Evolutionary conservation across 768 basidiomycete species (phyloP).

Genomic region (Rhodotorula graminis): DNA sequence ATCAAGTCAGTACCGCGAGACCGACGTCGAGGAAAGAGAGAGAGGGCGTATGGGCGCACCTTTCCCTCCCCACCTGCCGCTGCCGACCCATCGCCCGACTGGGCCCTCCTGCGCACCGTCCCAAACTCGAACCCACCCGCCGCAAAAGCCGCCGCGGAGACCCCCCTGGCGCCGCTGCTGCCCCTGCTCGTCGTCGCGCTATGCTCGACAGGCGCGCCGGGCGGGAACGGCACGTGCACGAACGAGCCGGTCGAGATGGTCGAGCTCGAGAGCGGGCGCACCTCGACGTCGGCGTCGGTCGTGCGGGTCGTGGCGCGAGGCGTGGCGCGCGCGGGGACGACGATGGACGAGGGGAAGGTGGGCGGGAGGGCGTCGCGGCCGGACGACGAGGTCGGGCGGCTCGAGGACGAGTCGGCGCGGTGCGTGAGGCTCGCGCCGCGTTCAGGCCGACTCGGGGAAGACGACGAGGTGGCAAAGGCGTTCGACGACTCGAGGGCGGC

Average conservation of each 20-base stretch:
- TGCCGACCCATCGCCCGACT: neutral
- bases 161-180: neutral
- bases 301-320: neutral
- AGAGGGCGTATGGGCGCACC: neutral
- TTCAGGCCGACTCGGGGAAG: no score
- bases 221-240: slow-evolving; percentile 16
- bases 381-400: neutral
- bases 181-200: no score
- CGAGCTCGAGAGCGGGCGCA: neutral
- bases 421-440: no score
- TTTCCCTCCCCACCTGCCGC: neutral
- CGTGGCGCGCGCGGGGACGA: no score
- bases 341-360: no score
- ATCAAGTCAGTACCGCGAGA: neutral
- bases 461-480: neutral
- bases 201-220: neutral
- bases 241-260: slow-evolving; percentile 8
- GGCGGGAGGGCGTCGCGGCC: neutral
- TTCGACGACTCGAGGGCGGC: neutral
- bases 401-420: neutral
- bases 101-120: slow-evolving; percentile 2
- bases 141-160: neutral
- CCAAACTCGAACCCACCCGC: slow-evolving; percentile 12
- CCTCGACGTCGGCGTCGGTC: neutral
- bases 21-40: no score